phyloP scores from a whole-genome alignment of 345 rosid species.

The Citrus sinensis region DVS_A1.0 CM039167.1:6219501-6220000 shows the following conservation, averaged over 20 bases:
- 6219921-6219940: conserved; percentile 42
- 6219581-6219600: conserved; percentile 35
- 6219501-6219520: conserved; percentile 45
- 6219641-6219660: conserved; percentile 21
- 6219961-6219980: conserved; percentile 52
- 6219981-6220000: conserved; percentile 19
- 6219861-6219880: conserved; percentile 49
- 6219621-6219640: conserved; percentile 47
- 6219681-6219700: conserved; percentile 30
- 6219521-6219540: conserved; percentile 53
- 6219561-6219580: conserved; percentile 42
- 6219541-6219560: conserved; percentile 48
- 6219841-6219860: conserved; percentile 51
- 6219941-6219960: conserved; percentile 54
- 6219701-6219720: conserved; percentile 28
- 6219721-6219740: conserved; percentile 50
- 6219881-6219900: conserved; percentile 47
- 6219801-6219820: conserved; percentile 45
- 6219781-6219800: conserved; percentile 52
- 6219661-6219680: conserved; percentile 7
- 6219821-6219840: conserved; percentile 49
- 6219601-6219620: conserved; percentile 53
- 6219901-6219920: conserved; percentile 50
- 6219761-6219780: conserved; percentile 41
- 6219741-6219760: conserved; percentile 51